Percentiles rank a stretch among this genome's conserved stretches.
Conservation (phyloP, 306 rosid genomes). For the Echinosophora koreensis region DNA sequence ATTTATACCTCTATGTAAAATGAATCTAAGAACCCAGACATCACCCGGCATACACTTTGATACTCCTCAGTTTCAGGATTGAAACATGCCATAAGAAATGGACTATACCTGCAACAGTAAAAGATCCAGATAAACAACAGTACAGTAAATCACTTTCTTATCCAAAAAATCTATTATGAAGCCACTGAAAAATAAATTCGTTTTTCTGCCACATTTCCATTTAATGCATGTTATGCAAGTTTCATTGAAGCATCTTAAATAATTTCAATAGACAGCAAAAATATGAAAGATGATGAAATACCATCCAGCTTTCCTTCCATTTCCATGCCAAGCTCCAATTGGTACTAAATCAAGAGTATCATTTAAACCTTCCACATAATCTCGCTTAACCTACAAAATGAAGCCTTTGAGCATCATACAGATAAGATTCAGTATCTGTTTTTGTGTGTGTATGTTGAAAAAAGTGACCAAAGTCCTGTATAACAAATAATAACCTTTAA, state of each 20-base stretch:
- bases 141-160: constrained; percentile 10
- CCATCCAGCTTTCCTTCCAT: constrained; percentile 99
- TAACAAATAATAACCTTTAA: constrained; percentile 68
- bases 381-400: constrained; percentile 84
- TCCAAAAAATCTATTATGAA: neutral
- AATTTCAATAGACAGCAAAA: constrained; percentile 29
- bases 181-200: constrained; percentile 7
- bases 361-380: constrained; percentile 82
- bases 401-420: constrained; percentile 30
- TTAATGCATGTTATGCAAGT: neutral
- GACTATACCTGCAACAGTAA: constrained; percentile 80
- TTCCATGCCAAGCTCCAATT: constrained; percentile 97
- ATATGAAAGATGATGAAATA: constrained; percentile 37
- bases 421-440: constrained; percentile 13
- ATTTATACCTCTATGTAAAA: constrained; percentile 77
- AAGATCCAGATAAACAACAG: constrained; percentile 22
- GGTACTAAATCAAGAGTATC: constrained; percentile 96
- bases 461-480: constrained; percentile 19
- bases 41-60: constrained; percentile 95
- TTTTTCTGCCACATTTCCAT: constrained; percentile 35
- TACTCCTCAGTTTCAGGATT: constrained; percentile 88
- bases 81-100: constrained; percentile 95
- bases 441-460: neutral
- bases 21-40: constrained; percentile 92
- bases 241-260: neutral